Conservation (phyloP, 306 rosid genomes). For the barrel medic (Medicago truncatula) region DNA sequence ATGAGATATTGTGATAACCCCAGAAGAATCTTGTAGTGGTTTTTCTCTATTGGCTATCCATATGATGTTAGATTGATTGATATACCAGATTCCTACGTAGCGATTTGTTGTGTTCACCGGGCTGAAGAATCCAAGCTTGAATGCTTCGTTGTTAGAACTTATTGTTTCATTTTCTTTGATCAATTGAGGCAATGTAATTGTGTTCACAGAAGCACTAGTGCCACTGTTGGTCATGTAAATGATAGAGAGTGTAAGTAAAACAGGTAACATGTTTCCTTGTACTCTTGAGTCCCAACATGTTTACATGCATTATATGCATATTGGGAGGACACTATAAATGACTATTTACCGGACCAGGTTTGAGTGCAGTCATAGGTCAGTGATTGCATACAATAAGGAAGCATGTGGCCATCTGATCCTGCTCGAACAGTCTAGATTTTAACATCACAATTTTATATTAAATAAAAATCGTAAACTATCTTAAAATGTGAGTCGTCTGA, state of each 20-base stretch:
- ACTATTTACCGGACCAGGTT: no score
- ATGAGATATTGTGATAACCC: slow-evolving; percentile 34
- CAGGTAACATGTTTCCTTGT: not conserved
- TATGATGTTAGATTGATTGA: not conserved
- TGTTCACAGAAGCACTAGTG: not conserved
- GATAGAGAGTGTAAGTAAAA: not conserved
- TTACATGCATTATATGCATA: not conserved
- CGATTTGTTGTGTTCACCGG: slow-evolving; percentile 30
- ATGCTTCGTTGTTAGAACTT: not conserved
- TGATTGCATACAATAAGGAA: no score
- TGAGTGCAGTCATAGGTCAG: no score
- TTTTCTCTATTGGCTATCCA: slow-evolving; percentile 56
- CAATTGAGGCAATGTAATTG: not conserved
- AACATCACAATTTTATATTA: no score
- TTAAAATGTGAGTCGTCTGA: no score
- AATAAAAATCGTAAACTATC: no score
- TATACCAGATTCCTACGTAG: slow-evolving; percentile 55
- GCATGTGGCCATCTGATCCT: no score
- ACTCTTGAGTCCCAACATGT: not conserved
- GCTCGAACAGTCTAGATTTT: no score
- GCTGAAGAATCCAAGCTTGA: slow-evolving; percentile 56
- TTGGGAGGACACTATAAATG: no score
- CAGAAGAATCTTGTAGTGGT: slow-evolving; percentile 41
- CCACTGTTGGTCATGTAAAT: not conserved
- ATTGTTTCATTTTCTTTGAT: slow-evolving; percentile 22